Base-by-base conservation (phyloP, 2,329 filamentous ascomycete species). In the Colletotrichum godetiae region DNA sequence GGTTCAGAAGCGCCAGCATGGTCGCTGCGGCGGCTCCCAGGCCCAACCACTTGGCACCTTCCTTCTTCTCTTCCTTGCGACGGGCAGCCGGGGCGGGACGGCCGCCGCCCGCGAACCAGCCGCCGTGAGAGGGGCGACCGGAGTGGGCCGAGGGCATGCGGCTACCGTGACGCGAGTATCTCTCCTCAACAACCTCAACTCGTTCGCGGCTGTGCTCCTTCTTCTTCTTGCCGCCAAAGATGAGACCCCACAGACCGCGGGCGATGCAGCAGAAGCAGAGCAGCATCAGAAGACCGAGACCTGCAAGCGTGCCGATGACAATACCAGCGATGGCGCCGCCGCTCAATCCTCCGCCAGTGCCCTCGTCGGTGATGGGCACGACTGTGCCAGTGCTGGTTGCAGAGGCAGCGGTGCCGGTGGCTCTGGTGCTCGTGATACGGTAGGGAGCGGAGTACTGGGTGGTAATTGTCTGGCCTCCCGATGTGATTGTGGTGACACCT, bases 261-360 rank as follows among this genome's bases (percentile, higher is more conserved):
- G 88, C 87, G 73, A 92, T 91, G 85, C 92, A 94, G 87, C 91
- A 95, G 84, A 94, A 91, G 86, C 92, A 95, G 78, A 95, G 83
- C 8, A 94, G 87, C 5, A 92, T 84, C 27, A 95, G 88, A 2
- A 95, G 85, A 53, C 88, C 82, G 46, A 95, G 86, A 74, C 92
- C 93, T 15, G 88, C 88, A 61, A 95, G 86, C 12, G 90, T 89
- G 75, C 93, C 93, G 68, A 95, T 92, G 76, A 95, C 93, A 78
- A 95, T 95, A 73, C 93, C 93, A 19, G 94, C 93, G 77, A 95
- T 95, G 73, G 92, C 93, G 65, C 93, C 93, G 56, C 87, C 89
- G 77, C 91, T 93, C 67, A 95, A 87, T 56, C 83, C 81, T 68
- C 83, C 83, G 33, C 83, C 82, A 78, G 82, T 84, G 58, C 81